Evolutionary conservation across 2,329 filamentous ascomycete species (phyloP), one percentile per base, ranked within the genome.

Genomic region (Onygenales sp.): DNA sequence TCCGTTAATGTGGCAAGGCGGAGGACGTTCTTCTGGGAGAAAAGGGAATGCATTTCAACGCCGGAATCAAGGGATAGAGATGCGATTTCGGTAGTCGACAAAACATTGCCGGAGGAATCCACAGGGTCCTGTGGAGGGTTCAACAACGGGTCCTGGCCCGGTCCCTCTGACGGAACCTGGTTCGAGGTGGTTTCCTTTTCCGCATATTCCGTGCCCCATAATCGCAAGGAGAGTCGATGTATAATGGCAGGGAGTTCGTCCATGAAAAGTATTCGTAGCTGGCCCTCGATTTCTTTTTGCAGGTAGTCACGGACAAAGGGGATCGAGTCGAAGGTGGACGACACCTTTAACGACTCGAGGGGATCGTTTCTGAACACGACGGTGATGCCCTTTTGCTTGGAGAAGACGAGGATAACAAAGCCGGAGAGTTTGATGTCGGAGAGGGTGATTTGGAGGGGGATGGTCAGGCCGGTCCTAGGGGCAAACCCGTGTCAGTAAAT

Each of bases 361-460:
- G 93, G 93, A 68, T 98, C 93, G 79, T 98, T 97, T 63, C 93
- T 86, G 69, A 98, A 98, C 44, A 98, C 93, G 47, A 98, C 79
- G 1, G 93, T 98, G 54, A 98, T 80, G 17, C 93, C 93, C 68
- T 98, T 98, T 73, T 95, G 90, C 68, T 90, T 92, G 2, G 92
- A 97, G 69, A 98, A 98, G 57, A 98, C 93, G 49, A 98, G 72
- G 55, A 98, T 96, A 61, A 98, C 94, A 69, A 98, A 97, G 9
- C 92, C 93, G 3, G 91, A 96, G 50, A 98, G 77, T 66, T 94
- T 89, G 67, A 98, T 94, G 61, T 97, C 89, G 46, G 93, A 97
- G 50, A 98, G 71, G 0, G 93, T 97, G 61, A 98, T 96, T 66
- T 95, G 92, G 43, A 98, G 77, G n/a, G 93, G 93, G 64, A 98